A percentile compares a stretch with the other conserved stretches of the same genome.
phyloP scores from a whole-genome alignment of 192 early-diverging fungal genomes.

The Coemansia sp. region DNA sequence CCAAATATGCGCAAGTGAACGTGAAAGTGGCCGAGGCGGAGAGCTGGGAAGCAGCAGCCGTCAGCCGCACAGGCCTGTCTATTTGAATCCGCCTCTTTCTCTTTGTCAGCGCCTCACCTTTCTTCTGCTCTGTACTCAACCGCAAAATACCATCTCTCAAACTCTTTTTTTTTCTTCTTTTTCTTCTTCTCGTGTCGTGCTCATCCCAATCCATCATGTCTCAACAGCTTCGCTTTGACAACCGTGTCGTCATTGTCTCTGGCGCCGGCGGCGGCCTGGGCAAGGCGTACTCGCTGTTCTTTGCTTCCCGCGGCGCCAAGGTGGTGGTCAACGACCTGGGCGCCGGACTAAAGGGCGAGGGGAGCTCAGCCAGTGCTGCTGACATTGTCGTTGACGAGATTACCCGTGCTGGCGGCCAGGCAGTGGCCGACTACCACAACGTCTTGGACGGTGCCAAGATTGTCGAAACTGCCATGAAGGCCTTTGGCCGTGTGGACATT shows the following conservation, averaged over 20 bases:
- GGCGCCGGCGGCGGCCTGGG: constrained; percentile 92
- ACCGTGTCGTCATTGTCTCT: constrained; percentile 88
- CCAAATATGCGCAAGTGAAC: no score
- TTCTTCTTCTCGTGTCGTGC: not conserved
- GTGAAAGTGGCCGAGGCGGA: no score
- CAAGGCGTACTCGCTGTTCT: constrained; percentile 88
- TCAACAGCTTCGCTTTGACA: constrained; percentile 63
- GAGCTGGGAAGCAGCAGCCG: no score
- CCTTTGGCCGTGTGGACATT: constrained; percentile 92
- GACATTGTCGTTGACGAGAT: constrained; percentile 96
- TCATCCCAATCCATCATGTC: not conserved
- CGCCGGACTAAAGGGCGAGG: constrained; percentile 70
- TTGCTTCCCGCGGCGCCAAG: constrained; percentile 82
- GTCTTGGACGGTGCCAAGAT: constrained; percentile 98
- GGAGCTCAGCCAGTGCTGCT: constrained; percentile 70
- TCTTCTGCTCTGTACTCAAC: no score
- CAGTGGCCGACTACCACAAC: constrained; percentile 95
- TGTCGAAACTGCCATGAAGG: constrained; percentile 91
- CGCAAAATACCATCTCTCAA: not conserved
- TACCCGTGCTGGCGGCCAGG: constrained; percentile 77
- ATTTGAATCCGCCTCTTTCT: not conserved
- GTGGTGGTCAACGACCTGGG: constrained; percentile 98
- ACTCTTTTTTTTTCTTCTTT: not conserved
- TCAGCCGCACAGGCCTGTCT: no score
- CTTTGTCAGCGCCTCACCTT: no score